These are phyloP conservation scores for Aureobasidium uvarum DNA, from an alignment of 2,329 filamentous ascomycete genomes.

Conservation along the genomic window DNA sequence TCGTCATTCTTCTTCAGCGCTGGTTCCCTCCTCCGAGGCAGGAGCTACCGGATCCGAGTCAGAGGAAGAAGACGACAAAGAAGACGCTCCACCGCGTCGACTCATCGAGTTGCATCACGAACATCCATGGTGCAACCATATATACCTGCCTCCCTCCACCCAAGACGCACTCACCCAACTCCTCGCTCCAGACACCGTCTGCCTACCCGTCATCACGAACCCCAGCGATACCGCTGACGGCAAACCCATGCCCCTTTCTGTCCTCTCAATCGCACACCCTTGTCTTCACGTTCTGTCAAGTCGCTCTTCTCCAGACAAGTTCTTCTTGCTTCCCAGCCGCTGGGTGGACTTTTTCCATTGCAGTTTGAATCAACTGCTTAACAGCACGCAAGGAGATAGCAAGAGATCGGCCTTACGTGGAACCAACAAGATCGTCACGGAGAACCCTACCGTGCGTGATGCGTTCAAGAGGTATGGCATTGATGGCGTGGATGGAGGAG, in stretches of 20 bases:
- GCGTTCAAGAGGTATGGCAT: neutral
- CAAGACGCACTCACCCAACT: constrained; percentile 2
- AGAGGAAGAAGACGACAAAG: neutral
- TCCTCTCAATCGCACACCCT: neutral
- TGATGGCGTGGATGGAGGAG: neutral
- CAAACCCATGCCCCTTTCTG: neutral
- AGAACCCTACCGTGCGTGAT: neutral
- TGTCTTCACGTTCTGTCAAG: neutral
- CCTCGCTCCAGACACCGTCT: neutral
- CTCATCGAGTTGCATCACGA: constrained; percentile 5
- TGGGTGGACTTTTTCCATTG: neutral
- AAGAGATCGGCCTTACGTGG: constrained; percentile 2
- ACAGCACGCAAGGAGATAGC: neutral
- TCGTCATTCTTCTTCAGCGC: neutral
- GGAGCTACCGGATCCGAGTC: neutral
- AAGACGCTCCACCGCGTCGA: neutral
- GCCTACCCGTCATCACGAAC: constrained; percentile 5
- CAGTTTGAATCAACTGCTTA: neutral
- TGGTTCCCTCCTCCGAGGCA: neutral
- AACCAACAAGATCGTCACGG: neutral
- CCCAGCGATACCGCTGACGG: neutral
- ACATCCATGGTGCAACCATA: constrained; percentile 21
- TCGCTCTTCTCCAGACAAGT: neutral
- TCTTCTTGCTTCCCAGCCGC: neutral
- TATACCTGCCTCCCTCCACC: constrained; percentile 4